These are phyloP conservation scores for Hymenoscyphus albidus DNA, from an alignment of 2,329 filamentous ascomycete genomes.

Conservation along the genomic window DNA sequence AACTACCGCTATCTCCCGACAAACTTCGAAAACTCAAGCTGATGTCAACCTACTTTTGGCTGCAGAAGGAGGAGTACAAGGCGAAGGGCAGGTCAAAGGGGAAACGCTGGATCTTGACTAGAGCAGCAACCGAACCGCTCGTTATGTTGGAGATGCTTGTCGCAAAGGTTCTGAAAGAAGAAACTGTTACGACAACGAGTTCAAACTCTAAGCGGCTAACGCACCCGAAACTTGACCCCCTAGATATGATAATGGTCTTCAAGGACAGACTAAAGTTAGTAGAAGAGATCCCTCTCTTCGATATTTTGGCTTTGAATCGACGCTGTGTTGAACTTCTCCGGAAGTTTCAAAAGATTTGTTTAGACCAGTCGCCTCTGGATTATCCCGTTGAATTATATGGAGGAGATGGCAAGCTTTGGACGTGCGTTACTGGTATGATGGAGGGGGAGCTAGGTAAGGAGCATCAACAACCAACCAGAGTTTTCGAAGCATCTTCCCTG, in stretches of 20 bases:
- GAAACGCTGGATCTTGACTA: background rate
- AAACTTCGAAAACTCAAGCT: background rate
- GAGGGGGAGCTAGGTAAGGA: background rate
- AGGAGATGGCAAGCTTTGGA: background rate
- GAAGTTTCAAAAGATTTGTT: background rate
- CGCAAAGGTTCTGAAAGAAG: background rate
- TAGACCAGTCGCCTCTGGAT: constrained; percentile 10
- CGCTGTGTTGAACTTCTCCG: background rate
- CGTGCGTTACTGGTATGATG: constrained; percentile 7
- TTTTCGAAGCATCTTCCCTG: background rate
- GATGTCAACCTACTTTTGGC: background rate
- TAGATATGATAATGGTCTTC: background rate
- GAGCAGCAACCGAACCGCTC: background rate
- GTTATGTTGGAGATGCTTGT: background rate
- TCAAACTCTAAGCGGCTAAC: too few relatives aligned
- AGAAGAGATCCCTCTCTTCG: background rate
- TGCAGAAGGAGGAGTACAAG: background rate
- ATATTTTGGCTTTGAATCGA: background rate
- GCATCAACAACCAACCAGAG: constrained; percentile 9
- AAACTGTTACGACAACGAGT: too few relatives aligned
- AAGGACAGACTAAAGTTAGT: background rate
- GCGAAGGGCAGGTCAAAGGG: background rate
- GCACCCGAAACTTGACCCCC: background rate
- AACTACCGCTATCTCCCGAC: background rate
- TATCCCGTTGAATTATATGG: constrained; percentile 5